phyloP scores from a whole-genome alignment of 768 basidiomycete species.

The Boletales sp. region DNA sequence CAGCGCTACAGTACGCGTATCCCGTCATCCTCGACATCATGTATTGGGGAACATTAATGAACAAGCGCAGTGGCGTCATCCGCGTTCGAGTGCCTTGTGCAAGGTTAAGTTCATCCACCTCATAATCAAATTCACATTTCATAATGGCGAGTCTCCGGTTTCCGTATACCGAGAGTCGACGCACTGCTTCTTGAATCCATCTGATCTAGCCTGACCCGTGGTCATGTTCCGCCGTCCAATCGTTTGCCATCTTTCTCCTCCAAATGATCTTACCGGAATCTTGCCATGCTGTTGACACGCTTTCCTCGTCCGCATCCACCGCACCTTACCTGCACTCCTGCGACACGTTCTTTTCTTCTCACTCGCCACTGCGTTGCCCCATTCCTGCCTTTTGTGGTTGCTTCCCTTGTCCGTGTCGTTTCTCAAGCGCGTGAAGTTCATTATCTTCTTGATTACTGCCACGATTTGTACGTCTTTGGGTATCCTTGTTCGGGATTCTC shows the following conservation, averaged over 20 bases:
- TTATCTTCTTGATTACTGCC: constrained; percentile 23
- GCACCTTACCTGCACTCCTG: constrained; percentile 62
- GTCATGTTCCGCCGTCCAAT: constrained; percentile 31
- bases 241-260: constrained; percentile 46
- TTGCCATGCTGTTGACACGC: constrained; percentile 66
- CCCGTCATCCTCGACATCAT: constrained; percentile 28
- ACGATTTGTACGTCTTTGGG: constrained; percentile 31
- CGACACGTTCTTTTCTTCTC: constrained; percentile 57
- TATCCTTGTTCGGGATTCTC: constrained; percentile 28
- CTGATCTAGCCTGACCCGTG: constrained; percentile 21
- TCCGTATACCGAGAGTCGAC: constrained; percentile 26
- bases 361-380: constrained; percentile 49
- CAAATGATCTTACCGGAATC: constrained; percentile 35
- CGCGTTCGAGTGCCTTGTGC: constrained; percentile 26
- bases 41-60: constrained; percentile 33
- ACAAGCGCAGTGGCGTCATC: constrained; percentile 29
- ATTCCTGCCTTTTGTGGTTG: constrained; percentile 53
- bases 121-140: constrained; percentile 43
- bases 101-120: constrained; percentile 38
- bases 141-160: constrained; percentile 33
- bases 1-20: constrained; percentile 16
- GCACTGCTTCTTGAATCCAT: constrained; percentile 28
- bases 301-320: constrained; percentile 33
- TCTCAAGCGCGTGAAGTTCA: constrained; percentile 26
- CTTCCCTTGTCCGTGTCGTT: constrained; percentile 37